Percentiles rank a stretch among this genome's conserved stretches.
Conservation (phyloP, 176 grass and related monocot species). For the Dactylis glomerata region DNA sequence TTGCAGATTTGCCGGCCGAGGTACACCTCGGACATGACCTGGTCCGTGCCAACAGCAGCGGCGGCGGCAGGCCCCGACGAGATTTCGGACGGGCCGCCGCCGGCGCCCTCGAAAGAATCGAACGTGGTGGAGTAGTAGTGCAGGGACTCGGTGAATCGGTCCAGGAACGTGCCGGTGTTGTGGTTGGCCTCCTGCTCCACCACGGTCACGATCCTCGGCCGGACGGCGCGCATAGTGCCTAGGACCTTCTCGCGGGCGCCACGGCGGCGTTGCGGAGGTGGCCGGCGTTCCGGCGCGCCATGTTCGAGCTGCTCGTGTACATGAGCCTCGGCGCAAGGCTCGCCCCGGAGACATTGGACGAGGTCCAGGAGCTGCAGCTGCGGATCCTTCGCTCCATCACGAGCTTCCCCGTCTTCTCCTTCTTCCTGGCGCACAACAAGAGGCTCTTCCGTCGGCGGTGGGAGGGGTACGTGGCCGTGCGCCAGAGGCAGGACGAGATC, state of each 20-base stretch:
- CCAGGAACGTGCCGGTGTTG: constrained; percentile 68
- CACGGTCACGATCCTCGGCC: constrained; percentile 79
- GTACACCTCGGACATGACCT: constrained; percentile 85
- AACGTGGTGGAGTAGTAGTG: constrained; percentile 99
- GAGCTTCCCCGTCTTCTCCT: constrained; percentile 43
- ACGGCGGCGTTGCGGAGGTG: too few species aligned
- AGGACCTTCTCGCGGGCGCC: constrained; percentile 84
- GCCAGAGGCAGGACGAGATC: neutral
- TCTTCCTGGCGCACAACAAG: constrained; percentile 31
- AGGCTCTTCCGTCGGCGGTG: neutral
- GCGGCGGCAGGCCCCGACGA: neutral
- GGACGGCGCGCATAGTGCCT: constrained; percentile 55
- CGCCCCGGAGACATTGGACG: constrained; percentile 1
- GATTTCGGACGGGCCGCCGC: constrained; percentile 31
- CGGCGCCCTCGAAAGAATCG: constrained; percentile 74
- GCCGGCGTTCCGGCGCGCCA: constrained; percentile 40
- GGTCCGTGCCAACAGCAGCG: constrained; percentile 42
- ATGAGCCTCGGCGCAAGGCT: constrained; percentile 66
- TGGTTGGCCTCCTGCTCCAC: constrained; percentile 94
- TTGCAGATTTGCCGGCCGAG: constrained; percentile 94
- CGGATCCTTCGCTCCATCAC: neutral
- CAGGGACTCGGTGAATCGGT: constrained; percentile 86
- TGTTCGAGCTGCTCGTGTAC: constrained; percentile 57
- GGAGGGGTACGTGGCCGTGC: neutral
- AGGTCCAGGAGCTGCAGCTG: constrained; percentile 37